These are phyloP conservation scores for Pichia sp. DNA, from an alignment of 1,139 yeast genomes.

Conservation along the genomic window DNA sequence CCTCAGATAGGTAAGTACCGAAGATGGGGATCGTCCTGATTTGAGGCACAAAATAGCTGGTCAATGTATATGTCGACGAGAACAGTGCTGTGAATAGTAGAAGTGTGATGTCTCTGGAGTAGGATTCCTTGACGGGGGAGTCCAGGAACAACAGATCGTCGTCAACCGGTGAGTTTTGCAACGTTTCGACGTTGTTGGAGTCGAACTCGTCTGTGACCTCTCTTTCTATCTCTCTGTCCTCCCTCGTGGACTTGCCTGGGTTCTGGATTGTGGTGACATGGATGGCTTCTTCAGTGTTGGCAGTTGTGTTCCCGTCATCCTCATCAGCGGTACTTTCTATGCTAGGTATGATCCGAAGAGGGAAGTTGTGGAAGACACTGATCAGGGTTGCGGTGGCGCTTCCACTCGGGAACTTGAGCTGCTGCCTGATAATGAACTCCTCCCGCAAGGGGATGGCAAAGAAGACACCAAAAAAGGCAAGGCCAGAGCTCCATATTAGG, in stretches of 20 bases:
- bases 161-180: slow-evolving; percentile 2
- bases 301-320: not conserved
- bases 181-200: slow-evolving; percentile 2
- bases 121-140: slow-evolving; percentile 31
- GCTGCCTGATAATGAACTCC: slow-evolving; percentile 80
- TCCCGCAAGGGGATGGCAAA: slow-evolving; percentile 85
- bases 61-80: slow-evolving; percentile 69
- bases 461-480: slow-evolving; percentile 92
- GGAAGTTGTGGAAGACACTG: slow-evolving; percentile 75
- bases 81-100: slow-evolving; percentile 57
- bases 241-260: not conserved
- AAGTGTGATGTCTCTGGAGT: slow-evolving; percentile 54
- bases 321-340: not conserved
- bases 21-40: slow-evolving; percentile 69
- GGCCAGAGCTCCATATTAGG: slow-evolving; percentile 75
- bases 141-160: not conserved
- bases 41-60: slow-evolving; percentile 69
- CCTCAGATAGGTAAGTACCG: slow-evolving; percentile 58
- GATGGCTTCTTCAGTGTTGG: not conserved
- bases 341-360: slow-evolving; percentile 42
- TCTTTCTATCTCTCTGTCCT: not conserved
- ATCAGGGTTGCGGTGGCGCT: slow-evolving; percentile 93
- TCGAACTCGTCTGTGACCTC: not conserved
- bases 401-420: slow-evolving; percentile 90
- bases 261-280: not conserved